These are phyloP conservation scores for Taxillus chinensis DNA, from an alignment of 164 flowering plant genomes.

Conservation along the genomic window DNA sequence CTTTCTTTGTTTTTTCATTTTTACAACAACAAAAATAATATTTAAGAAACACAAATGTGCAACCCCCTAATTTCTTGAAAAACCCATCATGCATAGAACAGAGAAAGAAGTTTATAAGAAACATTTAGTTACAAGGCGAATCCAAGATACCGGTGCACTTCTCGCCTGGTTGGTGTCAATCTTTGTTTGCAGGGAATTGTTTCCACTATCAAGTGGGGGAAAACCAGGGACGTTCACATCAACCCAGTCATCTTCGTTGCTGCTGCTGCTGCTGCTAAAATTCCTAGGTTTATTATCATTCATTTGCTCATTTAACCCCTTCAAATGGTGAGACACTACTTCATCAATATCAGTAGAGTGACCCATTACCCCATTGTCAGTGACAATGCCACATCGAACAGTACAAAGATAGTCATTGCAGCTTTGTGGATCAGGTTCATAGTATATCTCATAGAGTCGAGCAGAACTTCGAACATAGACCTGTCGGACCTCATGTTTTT, in stretches of 20 bases:
- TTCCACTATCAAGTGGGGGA: conserved; percentile 11
- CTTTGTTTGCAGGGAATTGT: conserved; percentile 11
- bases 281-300: conserved; percentile 13
- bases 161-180: conserved; percentile 8
- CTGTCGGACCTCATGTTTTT: conserved; percentile 55
- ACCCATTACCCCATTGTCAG: conserved; percentile 25
- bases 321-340: conserved; percentile 11
- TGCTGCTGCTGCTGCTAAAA: conserved; percentile 15
- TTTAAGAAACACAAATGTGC: no score
- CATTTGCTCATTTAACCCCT: conserved; percentile 10
- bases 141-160: conserved; percentile 21
- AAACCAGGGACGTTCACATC: conserved; percentile 48
- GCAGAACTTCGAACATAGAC: conserved; percentile 82
- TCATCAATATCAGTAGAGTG: conserved; percentile 17
- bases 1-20: no score
- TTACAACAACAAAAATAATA: no score
- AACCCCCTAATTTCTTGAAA: neutral
- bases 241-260: conserved; percentile 78
- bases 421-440: conserved; percentile 22
- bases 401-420: conserved; percentile 77
- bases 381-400: conserved; percentile 64
- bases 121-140: neutral
- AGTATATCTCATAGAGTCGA: conserved; percentile 74
- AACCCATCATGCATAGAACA: neutral
- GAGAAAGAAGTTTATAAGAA: neutral